phyloP scores from a whole-genome alignment of 306 rosid species.

The Cicer arietinum region DNA sequence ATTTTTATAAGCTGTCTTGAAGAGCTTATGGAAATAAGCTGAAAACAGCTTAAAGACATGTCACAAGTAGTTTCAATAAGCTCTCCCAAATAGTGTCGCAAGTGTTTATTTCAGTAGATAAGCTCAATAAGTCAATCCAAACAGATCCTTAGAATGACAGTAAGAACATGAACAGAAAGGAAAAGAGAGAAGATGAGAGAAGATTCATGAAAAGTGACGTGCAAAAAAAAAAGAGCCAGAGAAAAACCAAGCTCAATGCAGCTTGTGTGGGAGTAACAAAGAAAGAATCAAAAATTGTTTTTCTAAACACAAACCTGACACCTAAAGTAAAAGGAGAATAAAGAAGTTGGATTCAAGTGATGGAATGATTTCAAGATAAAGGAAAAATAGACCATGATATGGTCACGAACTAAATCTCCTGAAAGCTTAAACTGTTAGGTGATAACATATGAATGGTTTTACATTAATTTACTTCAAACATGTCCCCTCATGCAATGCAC shows the following conservation, averaged over 20 bases:
- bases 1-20: too few species aligned
- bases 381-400: background rate
- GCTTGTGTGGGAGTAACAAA: background rate
- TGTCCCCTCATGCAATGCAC: background rate
- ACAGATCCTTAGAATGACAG: background rate
- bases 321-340: slow-evolving; percentile 9
- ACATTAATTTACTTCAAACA: background rate
- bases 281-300: background rate
- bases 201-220: background rate
- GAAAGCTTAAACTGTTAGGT: background rate
- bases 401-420: background rate
- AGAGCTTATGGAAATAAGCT: too few species aligned
- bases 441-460: background rate
- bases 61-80: too few species aligned
- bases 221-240: background rate
- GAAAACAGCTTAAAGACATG: too few species aligned
- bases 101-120: too few species aligned
- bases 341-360: slow-evolving; percentile 5
- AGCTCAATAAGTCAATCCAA: too few species aligned
- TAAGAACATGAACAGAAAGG: background rate
- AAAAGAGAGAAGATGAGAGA: background rate
- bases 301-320: slow-evolving; percentile 3
- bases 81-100: too few species aligned
- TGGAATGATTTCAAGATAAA: slow-evolving; percentile 6
- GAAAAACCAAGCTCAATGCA: background rate